A percentile compares a stretch with the other conserved stretches of the same genome.
These are phyloP conservation scores for Monilinia fructicola DNA, from an alignment of 2,329 filamentous ascomycete genomes.

Conservation along the genomic window DNA sequence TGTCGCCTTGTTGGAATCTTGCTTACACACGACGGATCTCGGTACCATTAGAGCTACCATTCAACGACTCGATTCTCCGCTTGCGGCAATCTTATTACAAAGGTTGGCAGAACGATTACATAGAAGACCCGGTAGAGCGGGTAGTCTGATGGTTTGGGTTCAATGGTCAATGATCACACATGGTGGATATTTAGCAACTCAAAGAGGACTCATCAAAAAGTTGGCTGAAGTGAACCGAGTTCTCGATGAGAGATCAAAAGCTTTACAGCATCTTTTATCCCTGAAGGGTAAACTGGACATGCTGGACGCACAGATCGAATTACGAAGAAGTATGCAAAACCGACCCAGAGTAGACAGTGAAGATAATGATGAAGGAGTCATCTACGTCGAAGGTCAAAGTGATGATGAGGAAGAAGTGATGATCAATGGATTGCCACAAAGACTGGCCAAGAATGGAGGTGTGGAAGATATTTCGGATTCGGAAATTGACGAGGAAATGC, in stretches of 20 bases:
- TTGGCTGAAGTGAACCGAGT: slow-evolving; percentile 81
- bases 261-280: slow-evolving; percentile 76
- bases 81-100: slow-evolving; percentile 75
- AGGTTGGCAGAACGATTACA: slow-evolving; percentile 86
- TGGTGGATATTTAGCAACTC: slow-evolving; percentile 83
- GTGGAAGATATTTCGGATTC: slow-evolving; percentile 34
- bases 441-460: slow-evolving; percentile 30
- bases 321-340: slow-evolving; percentile 68
- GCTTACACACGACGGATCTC: slow-evolving; percentile 76
- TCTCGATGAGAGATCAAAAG: slow-evolving; percentile 79
- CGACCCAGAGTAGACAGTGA: slow-evolving; percentile 44
- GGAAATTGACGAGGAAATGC: slow-evolving; percentile 42
- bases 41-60: slow-evolving; percentile 83
- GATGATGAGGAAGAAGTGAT: slow-evolving; percentile 52
- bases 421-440: slow-evolving; percentile 44
- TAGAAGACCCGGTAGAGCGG: slow-evolving; percentile 82
- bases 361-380: slow-evolving; percentile 56
- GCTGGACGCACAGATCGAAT: slow-evolving; percentile 82
- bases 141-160: slow-evolving; percentile 90
- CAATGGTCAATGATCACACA: slow-evolving; percentile 93
- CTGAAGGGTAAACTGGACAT: slow-evolving; percentile 96
- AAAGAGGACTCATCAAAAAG: slow-evolving; percentile 77
- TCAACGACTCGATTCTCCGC: slow-evolving; percentile 80
- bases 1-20: slow-evolving; percentile 83
- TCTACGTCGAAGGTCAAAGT: slow-evolving; percentile 78